Percentiles rank a stretch among this genome's conserved stretches.
These are phyloP conservation scores for Boletus austroedulis DNA, from an alignment of 1,284 basidiomycete species.

Conservation along the genomic window DNA sequence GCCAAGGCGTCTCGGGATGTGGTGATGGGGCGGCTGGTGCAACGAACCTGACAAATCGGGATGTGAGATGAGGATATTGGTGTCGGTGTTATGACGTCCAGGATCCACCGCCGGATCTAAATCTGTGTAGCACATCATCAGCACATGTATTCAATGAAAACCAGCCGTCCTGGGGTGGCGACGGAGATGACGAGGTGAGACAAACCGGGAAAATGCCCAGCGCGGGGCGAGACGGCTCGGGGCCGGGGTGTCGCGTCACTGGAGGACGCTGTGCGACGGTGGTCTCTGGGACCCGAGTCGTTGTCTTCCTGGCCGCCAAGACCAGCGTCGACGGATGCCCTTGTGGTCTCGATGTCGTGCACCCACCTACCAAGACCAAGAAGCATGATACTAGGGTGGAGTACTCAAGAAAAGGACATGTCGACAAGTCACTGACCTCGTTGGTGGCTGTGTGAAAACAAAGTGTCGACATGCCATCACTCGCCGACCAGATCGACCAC, in stretches of 20 bases:
- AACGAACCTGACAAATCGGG: constrained; percentile 13
- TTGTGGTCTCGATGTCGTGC: constrained; percentile 22
- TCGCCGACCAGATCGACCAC: constrained; percentile 46
- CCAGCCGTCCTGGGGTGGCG: constrained; percentile 3
- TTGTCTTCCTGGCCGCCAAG: constrained; percentile 7
- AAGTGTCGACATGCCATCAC: constrained; percentile 37
- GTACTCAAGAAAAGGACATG: constrained; percentile 1
- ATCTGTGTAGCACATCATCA: constrained; percentile 20
- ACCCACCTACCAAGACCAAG: constrained; percentile 24
- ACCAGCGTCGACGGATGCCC: constrained; percentile 6
- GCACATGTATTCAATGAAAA: constrained; percentile 4
- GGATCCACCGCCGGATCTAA: constrained; percentile 2
- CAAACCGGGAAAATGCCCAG: constrained; percentile 19
- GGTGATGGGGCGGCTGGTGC: constrained; percentile 13
- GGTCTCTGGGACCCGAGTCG: constrained; percentile 13
- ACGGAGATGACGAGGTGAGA: constrained; percentile 9
- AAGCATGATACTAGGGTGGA: constrained; percentile 17
- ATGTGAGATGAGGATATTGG: constrained; percentile 9
- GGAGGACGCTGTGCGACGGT: constrained; percentile 34
- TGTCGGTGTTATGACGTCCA: constrained; percentile 11
- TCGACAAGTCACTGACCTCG: constrained; percentile 22
- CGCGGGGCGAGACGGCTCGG: constrained; percentile 13
- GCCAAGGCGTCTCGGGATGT: constrained; percentile 15
- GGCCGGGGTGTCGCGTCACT: constrained; percentile 25
- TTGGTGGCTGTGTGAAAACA: constrained; percentile 24